Evolutionary conservation across 2,329 filamentous ascomycete genomes (phyloP), one percentile per base, ranked within the genome.

Genomic region (Paecilomyces sp.): DNA sequence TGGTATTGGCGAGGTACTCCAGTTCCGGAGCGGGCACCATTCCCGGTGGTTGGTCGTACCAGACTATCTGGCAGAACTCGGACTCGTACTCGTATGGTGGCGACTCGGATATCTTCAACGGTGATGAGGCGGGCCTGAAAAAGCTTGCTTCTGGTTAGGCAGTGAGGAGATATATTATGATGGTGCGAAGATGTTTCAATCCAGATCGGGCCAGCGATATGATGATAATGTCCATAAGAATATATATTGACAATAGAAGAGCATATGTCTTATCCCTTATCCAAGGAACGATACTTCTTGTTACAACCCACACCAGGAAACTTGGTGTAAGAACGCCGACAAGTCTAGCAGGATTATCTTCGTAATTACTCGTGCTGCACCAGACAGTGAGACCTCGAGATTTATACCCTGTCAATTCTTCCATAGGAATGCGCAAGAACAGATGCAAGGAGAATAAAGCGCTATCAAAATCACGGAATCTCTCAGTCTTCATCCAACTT

Each of bases 401-500:
- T 47, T 47, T n/a, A 47, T 47, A n/a, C n/a, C n/a, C 7, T 18
- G 41, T 18, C 41, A 18, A 47, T 22, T 47, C n/a, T 2, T 47
- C 41, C 8, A 18, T 15, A 18, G 7, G 41, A 15, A 47, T 47
- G n/a, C 7, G n/a, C n/a, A 47, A 18, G 6, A 47, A 47, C 3
- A 47, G 2, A 47, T n/a, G 18, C 41, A 22, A 47, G 18, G 22
- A 47, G 31, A 33, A 33, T 33, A 12, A 33, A n/a, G 13, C 36
- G 41, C 15, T 47, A 22, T 8, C n/a, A 47, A 61, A 65, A 28
- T 60, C 61, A 60, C 65, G 52, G 9, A 18, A 47, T 8, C 62
- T 64, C 61, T 22, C 67, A 79, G 66, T 88, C 86, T 57, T 85
- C 82, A 65, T 88, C 85, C 67, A 83, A 83, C 69, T 88, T 89